Base-by-base conservation (phyloP, 768 basidiomycete genomes). In the Hortiboletus campestris region DNA sequence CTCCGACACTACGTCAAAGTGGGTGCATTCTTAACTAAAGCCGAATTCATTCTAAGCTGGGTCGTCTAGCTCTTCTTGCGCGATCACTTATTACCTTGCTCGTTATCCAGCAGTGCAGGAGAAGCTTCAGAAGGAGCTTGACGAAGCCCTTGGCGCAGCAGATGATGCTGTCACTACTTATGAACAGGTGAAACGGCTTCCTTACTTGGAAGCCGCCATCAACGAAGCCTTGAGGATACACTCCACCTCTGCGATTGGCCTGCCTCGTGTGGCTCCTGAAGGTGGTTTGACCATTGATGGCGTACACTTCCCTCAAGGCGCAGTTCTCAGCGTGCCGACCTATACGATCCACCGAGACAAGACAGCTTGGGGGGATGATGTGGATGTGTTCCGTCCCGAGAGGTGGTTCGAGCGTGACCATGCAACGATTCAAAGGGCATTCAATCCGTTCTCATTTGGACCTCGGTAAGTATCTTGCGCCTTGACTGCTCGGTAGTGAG, bases 1-100 rank as follows among this genome's bases (percentile, higher is more conserved):
- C 2, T 89, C 88, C 4, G 94, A 97, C 64, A 97, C 94, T 1
- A 96, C 94, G 0, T 94, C 93, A 44, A 97, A 96, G 90, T 91
- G 61, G 57, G 85, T 41, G 36, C 38, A 19, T 44, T 46, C 10
- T 14, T 14, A 4, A 31, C 28, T 25, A 41, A 34, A 28, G 32
- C 31, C 28, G 25, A 11, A 20, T 38, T 40, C 48, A 40, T 35
- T 32, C 52, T 51, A 22, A 62, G 38, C 28, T 50, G 29, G 31
- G 31, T 36, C 17, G 31, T 35, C 32, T 55, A 93, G 91, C 75
- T 94, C 92, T 17, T 90, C 90, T 6, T 94, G 91, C 62, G 93
- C 92, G 12, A 93, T 95, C 66, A 79, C 90, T 22, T 94, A 91
- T 75, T 81, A 92, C 67, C 81, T 97, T 55, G 89, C 91, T 6